Conservation (phyloP, 2,329 filamentous ascomycete species). For the Eutypa lata region DNA sequence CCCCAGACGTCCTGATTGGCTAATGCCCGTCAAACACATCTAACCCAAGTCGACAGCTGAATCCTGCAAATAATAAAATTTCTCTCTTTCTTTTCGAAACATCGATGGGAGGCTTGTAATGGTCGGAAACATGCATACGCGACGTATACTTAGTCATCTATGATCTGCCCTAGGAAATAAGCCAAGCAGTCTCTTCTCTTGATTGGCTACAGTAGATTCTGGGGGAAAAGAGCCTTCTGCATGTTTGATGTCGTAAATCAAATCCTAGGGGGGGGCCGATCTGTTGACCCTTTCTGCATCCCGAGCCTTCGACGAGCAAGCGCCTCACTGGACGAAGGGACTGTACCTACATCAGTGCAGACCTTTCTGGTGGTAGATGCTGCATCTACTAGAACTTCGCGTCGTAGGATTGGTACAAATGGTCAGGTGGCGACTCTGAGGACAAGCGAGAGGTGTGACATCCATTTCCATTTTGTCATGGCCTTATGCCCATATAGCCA, state of each 20-base stretch:
- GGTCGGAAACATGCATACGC: neutral
- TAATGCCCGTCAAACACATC: neutral
- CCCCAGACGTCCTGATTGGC: slow-evolving; percentile 5
- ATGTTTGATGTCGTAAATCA: neutral
- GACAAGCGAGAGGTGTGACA: slow-evolving; percentile 16
- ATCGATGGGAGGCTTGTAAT: neutral
- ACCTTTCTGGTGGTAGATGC: neutral
- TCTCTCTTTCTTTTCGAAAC: neutral
- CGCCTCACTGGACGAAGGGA: neutral
- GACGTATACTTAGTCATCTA: neutral
- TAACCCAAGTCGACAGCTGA: neutral
- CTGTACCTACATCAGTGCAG: neutral
- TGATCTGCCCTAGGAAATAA: neutral
- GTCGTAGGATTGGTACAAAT: slow-evolving; percentile 12
- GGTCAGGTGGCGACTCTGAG: slow-evolving; percentile 17
- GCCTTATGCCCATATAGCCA: slow-evolving; percentile 1
- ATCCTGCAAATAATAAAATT: neutral
- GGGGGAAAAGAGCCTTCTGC: neutral
- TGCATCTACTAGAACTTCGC: slow-evolving; percentile 10
- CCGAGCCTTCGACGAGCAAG: neutral
- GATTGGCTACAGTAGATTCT: neutral
- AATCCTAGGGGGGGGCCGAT: neutral
- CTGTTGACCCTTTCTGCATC: neutral
- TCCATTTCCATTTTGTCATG: neutral
- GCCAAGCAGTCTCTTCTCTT: neutral